These are phyloP conservation scores for Trypanosoma boissoni DNA, from an alignment of 208 protist species.

Conservation along the genomic window DNA sequence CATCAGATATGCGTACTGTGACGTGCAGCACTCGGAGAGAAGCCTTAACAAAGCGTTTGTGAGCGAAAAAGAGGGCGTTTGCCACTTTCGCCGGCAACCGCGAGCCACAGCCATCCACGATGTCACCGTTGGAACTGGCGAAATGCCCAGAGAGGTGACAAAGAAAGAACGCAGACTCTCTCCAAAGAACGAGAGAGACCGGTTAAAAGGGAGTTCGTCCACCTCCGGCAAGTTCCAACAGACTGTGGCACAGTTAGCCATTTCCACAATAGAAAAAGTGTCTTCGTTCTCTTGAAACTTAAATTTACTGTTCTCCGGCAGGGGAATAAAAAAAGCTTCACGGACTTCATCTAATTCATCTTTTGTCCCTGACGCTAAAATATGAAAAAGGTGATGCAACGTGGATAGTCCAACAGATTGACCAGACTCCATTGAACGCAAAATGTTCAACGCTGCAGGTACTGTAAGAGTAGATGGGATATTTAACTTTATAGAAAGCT, in stretches of 20 bases:
- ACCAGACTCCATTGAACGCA: slow-evolving; percentile 10
- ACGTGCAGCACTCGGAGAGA: slow-evolving; percentile 32
- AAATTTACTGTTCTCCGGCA: slow-evolving; percentile 8
- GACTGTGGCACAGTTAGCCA: slow-evolving; percentile 42
- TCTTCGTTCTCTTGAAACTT: not conserved
- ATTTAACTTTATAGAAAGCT: not conserved
- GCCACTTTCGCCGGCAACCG: slow-evolving; percentile 7
- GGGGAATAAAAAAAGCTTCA: slow-evolving; percentile 7
- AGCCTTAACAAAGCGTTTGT: slow-evolving; percentile 24
- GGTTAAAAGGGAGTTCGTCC: slow-evolving; percentile 10
- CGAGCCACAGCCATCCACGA: slow-evolving; percentile 40
- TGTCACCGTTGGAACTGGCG: slow-evolving; percentile 27
- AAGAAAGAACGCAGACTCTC: slow-evolving; percentile 16
- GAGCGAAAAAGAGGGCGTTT: slow-evolving; percentile 14
- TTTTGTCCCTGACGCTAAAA: not conserved
- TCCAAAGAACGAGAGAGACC: slow-evolving; percentile 24
- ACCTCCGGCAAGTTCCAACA: slow-evolving; percentile 31
- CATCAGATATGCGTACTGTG: slow-evolving; percentile 29
- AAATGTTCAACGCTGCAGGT: slow-evolving; percentile 1
- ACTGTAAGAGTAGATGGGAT: slow-evolving; percentile 9
- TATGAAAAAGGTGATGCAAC: slow-evolving; percentile 13
- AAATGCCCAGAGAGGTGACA: slow-evolving; percentile 29
- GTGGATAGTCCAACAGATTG: not conserved
- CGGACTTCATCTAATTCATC: slow-evolving; percentile 7
- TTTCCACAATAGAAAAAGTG: slow-evolving; percentile 22